phyloP scores from a whole-genome alignment of 179 eudicot genomes.

The Sideroxylon spinosum region DNA sequence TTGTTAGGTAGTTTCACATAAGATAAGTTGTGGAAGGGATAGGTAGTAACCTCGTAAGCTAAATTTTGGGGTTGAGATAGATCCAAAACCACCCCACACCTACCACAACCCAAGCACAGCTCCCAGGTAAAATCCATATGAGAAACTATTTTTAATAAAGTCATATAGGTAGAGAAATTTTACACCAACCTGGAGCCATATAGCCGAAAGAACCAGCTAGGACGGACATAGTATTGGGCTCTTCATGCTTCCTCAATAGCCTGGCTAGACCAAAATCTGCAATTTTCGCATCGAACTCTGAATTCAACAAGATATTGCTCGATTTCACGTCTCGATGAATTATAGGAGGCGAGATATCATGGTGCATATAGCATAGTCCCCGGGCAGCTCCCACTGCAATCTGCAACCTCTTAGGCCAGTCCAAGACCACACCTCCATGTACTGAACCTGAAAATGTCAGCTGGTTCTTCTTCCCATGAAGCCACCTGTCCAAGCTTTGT shows the following conservation, averaged over 20 bases:
- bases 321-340: conserved; percentile 73
- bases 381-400: conserved; percentile 61
- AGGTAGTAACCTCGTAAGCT: no score
- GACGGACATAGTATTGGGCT: conserved; percentile 39
- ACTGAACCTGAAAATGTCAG: background rate
- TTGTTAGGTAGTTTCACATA: no score
- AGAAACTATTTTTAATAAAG: no score
- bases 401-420: conserved; percentile 66
- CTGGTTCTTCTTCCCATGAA: conserved; percentile 31
- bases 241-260: conserved; percentile 41
- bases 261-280: conserved; percentile 76
- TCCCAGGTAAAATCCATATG: no score
- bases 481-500: conserved; percentile 61
- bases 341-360: conserved; percentile 53
- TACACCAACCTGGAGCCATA: conserved; percentile 56
- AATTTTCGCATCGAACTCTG: conserved; percentile 63
- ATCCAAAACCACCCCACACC: no score
- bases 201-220: conserved; percentile 76
- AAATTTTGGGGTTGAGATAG: no score
- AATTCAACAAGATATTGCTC: conserved; percentile 61
- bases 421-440: conserved; percentile 23
- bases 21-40: no score
- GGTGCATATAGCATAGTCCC: conserved; percentile 70
- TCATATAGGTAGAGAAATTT: no score
- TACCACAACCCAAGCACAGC: no score